Percentiles rank a stretch among this genome's conserved stretches.
These are phyloP conservation scores for Boletus vermiculosoides DNA, from an alignment of 768 basidiomycete species.

Conservation along the genomic window DNA sequence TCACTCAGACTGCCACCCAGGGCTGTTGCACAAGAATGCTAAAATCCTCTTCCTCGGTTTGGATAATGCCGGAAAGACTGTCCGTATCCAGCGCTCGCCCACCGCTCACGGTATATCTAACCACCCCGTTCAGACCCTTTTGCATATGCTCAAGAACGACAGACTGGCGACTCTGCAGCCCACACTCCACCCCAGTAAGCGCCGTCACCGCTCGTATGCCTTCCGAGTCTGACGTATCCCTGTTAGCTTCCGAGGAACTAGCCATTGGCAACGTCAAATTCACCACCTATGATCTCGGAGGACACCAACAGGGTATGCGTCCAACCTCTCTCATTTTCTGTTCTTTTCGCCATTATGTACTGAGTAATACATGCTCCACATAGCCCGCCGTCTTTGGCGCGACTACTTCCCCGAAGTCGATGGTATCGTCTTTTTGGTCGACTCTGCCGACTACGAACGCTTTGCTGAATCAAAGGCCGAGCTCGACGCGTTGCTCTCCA, in stretches of 20 bases:
- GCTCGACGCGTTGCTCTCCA: constrained; percentile 91
- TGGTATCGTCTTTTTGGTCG: constrained; percentile 97
- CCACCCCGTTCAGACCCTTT: constrained; percentile 61
- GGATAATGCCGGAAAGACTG: constrained; percentile 99
- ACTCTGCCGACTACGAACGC: constrained; percentile 95
- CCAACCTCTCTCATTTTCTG: background rate
- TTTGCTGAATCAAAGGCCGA: constrained; percentile 97
- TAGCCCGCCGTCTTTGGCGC: constrained; percentile 96
- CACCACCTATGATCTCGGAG: constrained; percentile 97
- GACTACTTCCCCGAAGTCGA: constrained; percentile 99
- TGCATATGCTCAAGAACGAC: constrained; percentile 99
- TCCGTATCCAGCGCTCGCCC: constrained; percentile 37
- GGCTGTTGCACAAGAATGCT: constrained; percentile 95
- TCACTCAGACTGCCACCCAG: constrained; percentile 39
- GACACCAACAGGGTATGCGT: constrained; percentile 86
- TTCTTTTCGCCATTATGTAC: background rate
- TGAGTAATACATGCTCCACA: background rate
- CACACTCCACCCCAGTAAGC: constrained; percentile 93
- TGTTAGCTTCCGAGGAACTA: constrained; percentile 91
- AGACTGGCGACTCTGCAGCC: constrained; percentile 96
- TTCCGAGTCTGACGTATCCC: constrained; percentile 8
- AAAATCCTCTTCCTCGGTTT: constrained; percentile 99
- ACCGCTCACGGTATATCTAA: constrained; percentile 5
- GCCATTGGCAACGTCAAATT: constrained; percentile 99
- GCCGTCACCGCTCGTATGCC: background rate